Base-by-base conservation (phyloP, 2,329 filamentous ascomycete genomes). In the Fusarium agapanthi region DNA sequence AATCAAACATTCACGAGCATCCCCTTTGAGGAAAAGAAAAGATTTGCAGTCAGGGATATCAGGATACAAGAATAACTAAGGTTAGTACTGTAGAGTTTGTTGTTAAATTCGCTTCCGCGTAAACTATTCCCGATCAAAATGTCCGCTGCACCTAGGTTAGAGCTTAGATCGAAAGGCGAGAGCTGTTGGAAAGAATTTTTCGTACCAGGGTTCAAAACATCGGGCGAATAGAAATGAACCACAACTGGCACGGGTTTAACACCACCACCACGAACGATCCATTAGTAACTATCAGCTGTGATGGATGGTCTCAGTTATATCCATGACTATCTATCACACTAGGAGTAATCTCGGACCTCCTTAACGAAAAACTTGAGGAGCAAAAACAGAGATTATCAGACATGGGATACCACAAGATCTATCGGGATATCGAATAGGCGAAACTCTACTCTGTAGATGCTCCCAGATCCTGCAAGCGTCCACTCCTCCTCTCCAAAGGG, bases 381-480 rank as follows among this genome's bases (percentile, higher is more conserved):
- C 28, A 35, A 47, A n/a, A 50, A 32, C 26, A 43, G 26, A 47
- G 34, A 45, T 45, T 40, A 38, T 18, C 40, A 61, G 45, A 34
- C 40, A 69, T 63, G 65, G 64, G 44, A 45, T 59, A 34, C 38
- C 67, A 47, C 53, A 56, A 57, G 59, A 75, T 64, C 70, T 57
- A 38, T 61, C 66, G 51, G 58, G 56, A 71, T 56, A 64, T 66
- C 44, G 58, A 72, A 63, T 74, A 71, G 72, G 53, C 67, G 45
- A 73, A 75, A 62, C 45, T 54, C 50, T 60, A n/a, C n/a, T n/a
- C n/a, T n/a, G n/a, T n/a, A 58, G 57, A 73, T 71, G 44, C 45
- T 44, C 58, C 40, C 41, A 73, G 70, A 73, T 73, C 71, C 70
- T 75, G 72, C 72, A 75, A 67, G 56, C 69, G 61, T 67, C 65